Base-by-base conservation (phyloP, 257 asterid genomes). In the Solanum boliviense region DNA sequence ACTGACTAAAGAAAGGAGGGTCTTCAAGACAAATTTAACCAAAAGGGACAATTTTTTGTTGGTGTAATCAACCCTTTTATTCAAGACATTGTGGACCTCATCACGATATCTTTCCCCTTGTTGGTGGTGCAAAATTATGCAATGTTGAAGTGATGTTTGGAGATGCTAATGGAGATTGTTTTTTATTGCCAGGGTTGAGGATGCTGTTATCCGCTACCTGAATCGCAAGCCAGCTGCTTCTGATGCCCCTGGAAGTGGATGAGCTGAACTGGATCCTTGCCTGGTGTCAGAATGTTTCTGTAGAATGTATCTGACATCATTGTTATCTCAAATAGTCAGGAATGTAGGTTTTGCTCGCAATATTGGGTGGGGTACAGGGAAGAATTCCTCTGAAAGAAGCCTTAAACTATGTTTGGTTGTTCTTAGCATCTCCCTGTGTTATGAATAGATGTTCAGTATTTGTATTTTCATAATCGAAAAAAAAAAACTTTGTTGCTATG, bases 201-300 rank as follows among this genome's bases (percentile, higher is more conserved):
- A 96, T 92, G 99, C 98, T 87, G 98, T 95, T 84, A 94, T 96
- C 85, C 98, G 99, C 74, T 96, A 95, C 92, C 95, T 96, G 89
- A 96, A 96, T 89, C 93, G 98, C 83, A 96, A 91, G 92, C 92
- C 95, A 71, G 93, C 98, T 65, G 94, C 98, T 6, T 89, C 92
- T 56, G 98, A 93, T 90, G 94, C 95, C 88, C 94, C 93, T 35
- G 94, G 93, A 89, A 90, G 93, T 94, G 89, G 93, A 62, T 95
- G 92, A 94, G 82, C 25, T 79, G 65, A 79, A 41, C 84, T 79
- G 38, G 35, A 56, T 79, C 48, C 84, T 41, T 79, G 38, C 84
- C 9, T 27, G 13, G 65, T 27, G 20, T 38, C 34, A 25, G 58
- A 38, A 10, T 75, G 83, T 75, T 75, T 36, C 29, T 36, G 83